Evolutionary conservation across 805 yeast genomes (phyloP).

Genomic region (Huiozyma sinensis): DNA sequence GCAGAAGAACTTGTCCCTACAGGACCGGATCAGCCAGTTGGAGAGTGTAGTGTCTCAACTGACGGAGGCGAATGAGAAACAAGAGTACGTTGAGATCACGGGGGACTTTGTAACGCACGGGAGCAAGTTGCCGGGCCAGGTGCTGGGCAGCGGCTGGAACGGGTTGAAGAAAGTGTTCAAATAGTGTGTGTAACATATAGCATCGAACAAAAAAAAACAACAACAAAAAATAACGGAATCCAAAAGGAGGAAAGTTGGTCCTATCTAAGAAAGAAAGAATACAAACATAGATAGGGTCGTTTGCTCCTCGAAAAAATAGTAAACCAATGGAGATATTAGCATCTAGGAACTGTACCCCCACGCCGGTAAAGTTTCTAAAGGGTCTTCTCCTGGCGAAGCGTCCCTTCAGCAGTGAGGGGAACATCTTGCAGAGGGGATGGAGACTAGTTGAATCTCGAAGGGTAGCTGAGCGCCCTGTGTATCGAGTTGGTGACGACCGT

Average conservation of each 20-base stretch:
- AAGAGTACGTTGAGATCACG: constrained; percentile 1
- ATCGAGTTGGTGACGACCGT: constrained; percentile 43
- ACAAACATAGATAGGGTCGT: too few relatives aligned
- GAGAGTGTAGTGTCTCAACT: constrained; percentile 33
- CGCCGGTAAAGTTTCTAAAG: too few relatives aligned
- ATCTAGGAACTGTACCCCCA: not conserved
- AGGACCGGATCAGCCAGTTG: constrained; percentile 38
- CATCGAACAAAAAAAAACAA: too few relatives aligned
- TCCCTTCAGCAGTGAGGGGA: not conserved
- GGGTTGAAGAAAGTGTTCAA: constrained; percentile 14
- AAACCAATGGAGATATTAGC: too few relatives aligned
- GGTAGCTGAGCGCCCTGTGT: constrained; percentile 33
- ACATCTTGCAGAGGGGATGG: constrained; percentile 25
- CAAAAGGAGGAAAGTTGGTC: too few relatives aligned
- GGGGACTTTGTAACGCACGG: not conserved
- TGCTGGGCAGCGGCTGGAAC: constrained; percentile 10
- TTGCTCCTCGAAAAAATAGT: too few relatives aligned
- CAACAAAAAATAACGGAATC: too few relatives aligned
- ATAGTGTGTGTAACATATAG: not conserved
- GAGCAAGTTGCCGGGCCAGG: constrained; percentile 1
- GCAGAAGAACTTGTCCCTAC: constrained; percentile 48
- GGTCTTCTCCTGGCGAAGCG: not conserved
- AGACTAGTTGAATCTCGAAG: constrained; percentile 39
- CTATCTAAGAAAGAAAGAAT: too few relatives aligned
- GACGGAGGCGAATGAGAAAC: constrained; percentile 22